These are phyloP conservation scores for Daldinia vernicosa DNA, from an alignment of 495 filamentous ascomycete genomes.

Conservation along the genomic window DNA sequence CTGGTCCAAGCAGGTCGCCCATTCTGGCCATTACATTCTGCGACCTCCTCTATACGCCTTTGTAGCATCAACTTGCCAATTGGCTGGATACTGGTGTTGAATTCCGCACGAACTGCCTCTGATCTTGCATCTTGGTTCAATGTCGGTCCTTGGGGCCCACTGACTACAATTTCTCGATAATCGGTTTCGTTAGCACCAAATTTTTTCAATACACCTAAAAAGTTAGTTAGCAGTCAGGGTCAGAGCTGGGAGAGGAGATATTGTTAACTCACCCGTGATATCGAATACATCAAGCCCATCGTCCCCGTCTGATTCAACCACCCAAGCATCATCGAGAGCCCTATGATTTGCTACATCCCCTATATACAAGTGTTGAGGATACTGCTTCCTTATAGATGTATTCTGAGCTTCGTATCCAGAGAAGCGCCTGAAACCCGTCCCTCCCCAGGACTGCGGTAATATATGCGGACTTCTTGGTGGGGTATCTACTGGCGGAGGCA, in stretches of 20 bases:
- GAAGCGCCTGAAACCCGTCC: neutral
- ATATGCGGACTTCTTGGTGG: neutral
- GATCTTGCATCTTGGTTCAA: neutral
- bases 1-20: slow-evolving; percentile 14
- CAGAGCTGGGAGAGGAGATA: neutral
- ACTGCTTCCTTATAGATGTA: neutral
- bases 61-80: slow-evolving; percentile 11
- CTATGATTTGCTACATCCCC: slow-evolving; percentile 15
- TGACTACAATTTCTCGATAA: neutral
- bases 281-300: slow-evolving; percentile 9
- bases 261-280: slow-evolving; percentile 8
- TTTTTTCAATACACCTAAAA: neutral
- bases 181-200: slow-evolving; percentile 1
- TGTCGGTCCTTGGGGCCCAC: neutral
- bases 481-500: neutral
- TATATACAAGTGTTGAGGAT: slow-evolving; percentile 8
- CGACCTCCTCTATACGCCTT: slow-evolving; percentile 16
- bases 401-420: too few relatives aligned
- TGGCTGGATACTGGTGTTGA: slow-evolving; percentile 2
- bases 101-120: neutral
- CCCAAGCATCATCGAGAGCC: slow-evolving; percentile 11
- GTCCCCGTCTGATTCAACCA: slow-evolving; percentile 1
- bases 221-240: neutral
- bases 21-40: slow-evolving; percentile 17
- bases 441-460: neutral